These are phyloP conservation scores for Potentilla sterilis DNA, from an alignment of 306 rosid species.

Conservation along the genomic window DNA sequence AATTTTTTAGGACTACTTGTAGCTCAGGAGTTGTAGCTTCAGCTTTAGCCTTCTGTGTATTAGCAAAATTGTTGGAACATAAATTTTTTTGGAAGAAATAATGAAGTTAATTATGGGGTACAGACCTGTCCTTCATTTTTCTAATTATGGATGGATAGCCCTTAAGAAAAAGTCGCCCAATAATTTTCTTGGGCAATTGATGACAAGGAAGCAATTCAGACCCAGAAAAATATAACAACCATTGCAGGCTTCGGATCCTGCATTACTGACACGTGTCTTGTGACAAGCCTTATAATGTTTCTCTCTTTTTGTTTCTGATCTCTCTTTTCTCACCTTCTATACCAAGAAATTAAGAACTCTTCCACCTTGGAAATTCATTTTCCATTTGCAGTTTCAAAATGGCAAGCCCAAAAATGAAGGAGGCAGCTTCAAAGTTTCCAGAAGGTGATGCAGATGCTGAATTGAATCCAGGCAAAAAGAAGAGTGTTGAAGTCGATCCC, in stretches of 20 bases:
- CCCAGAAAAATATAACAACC: slow-evolving; percentile 11
- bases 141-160: background rate
- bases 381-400: slow-evolving; percentile 27
- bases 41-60: background rate
- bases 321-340: slow-evolving; percentile 9
- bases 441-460: slow-evolving; percentile 36
- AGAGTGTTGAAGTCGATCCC: slow-evolving; percentile 42
- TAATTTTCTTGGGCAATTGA: slow-evolving; percentile 31
- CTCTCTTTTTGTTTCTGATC: background rate
- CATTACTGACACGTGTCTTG: slow-evolving; percentile 4
- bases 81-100: background rate
- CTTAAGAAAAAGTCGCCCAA: slow-evolving; percentile 12
- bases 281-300: slow-evolving; percentile 5
- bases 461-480: slow-evolving; percentile 33
- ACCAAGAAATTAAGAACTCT: background rate
- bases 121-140: background rate
- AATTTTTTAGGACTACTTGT: background rate
- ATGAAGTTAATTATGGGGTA: background rate
- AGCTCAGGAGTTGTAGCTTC: no score
- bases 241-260: background rate
- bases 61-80: background rate
- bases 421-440: slow-evolving; percentile 39
- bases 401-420: slow-evolving; percentile 38
- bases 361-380: background rate
- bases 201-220: background rate